Evolutionary conservation across 768 basidiomycete genomes (phyloP), one percentile per base, ranked within the genome.

Genomic region (Omphalotus guepiniiformis): DNA sequence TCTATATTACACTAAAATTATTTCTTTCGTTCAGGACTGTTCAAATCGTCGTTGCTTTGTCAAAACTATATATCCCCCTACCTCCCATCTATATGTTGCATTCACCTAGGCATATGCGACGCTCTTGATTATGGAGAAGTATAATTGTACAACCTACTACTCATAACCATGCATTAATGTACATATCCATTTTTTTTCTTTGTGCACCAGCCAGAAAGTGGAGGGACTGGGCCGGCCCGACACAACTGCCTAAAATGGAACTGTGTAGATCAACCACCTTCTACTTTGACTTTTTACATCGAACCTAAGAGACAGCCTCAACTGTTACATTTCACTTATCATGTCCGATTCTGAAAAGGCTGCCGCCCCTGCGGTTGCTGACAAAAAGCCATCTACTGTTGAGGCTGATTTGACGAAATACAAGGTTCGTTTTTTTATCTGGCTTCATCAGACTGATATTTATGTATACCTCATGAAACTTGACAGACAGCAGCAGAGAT

Each of bases 401-500:
- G 85, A 88, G 64, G 76, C 73, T 11, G 89, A 92, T 69, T 68
- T 91, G 60, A 90, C 88, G 15, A 92, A 92, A 66, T 92, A 92
- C 71, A 92, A 92, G 75, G 89, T 88, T 54, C 49, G 63, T 51
- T 38, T 51, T 42, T 53, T 50, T 53, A 41, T 42, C 42, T 39
- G 43, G 47, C 40, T 15, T 3, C 36, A 27, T 19, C 40, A 27
- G 38, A 27, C 41, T 15, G 28, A 39, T 50, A 42, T 30, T 50
- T 56, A 54, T 57, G 59, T 56, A 59, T 56, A 48, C 50, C 50
- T 45, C 39, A 41, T 32, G 29, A 49, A 41, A 37, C 26, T 18
- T 40, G 42, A 44, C 59, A 95, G 88, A 75, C 82, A n/a, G 93
- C 95, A 18, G 92, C 90, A 48, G 91, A 94, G 56, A 92, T 95